These are phyloP conservation scores for Cystobasidium onofrii DNA, from an alignment of 768 basidiomycete species.

Conservation along the genomic window DNA sequence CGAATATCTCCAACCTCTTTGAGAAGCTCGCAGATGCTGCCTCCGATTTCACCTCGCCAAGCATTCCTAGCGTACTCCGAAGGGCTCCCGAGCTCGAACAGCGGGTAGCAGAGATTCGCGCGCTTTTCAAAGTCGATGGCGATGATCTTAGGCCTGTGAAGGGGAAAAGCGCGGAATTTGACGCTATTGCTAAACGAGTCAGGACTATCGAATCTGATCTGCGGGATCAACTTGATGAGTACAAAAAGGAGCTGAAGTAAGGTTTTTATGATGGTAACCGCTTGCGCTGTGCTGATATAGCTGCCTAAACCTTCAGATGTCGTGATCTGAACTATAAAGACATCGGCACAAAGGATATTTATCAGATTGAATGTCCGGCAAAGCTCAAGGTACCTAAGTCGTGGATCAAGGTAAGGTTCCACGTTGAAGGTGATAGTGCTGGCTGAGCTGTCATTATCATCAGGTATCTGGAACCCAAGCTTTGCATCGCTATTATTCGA, in stretches of 20 bases:
- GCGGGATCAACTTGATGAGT: slow-evolving; percentile 58
- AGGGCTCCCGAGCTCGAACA: slow-evolving; percentile 69
- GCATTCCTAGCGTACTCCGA: slow-evolving; percentile 65
- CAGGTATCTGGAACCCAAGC: slow-evolving; percentile 57
- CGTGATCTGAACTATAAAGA: slow-evolving; percentile 29
- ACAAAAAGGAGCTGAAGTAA: slow-evolving; percentile 56
- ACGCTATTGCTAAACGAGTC: slow-evolving; percentile 60
- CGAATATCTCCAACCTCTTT: slow-evolving; percentile 62
- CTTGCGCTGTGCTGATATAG: not conserved
- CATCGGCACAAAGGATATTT: slow-evolving; percentile 43
- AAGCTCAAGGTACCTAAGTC: slow-evolving; percentile 36
- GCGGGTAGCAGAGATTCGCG: slow-evolving; percentile 63
- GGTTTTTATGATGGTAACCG: not conserved
- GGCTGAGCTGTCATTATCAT: slow-evolving; percentile 73
- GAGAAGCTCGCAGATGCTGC: slow-evolving; percentile 57
- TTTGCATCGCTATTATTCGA: slow-evolving; percentile 67
- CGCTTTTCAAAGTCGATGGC: slow-evolving; percentile 54
- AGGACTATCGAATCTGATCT: slow-evolving; percentile 61
- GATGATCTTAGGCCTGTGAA: slow-evolving; percentile 60
- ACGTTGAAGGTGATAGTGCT: not conserved
- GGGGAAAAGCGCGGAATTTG: slow-evolving; percentile 82
- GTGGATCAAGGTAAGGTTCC: slow-evolving; percentile 4
- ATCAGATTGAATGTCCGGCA: slow-evolving; percentile 37
- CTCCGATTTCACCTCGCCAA: slow-evolving; percentile 66
- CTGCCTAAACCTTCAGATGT: not conserved